Conservation (phyloP, 495 filamentous ascomycete species). For the Hyaloscypha hepaticicola region DNA sequence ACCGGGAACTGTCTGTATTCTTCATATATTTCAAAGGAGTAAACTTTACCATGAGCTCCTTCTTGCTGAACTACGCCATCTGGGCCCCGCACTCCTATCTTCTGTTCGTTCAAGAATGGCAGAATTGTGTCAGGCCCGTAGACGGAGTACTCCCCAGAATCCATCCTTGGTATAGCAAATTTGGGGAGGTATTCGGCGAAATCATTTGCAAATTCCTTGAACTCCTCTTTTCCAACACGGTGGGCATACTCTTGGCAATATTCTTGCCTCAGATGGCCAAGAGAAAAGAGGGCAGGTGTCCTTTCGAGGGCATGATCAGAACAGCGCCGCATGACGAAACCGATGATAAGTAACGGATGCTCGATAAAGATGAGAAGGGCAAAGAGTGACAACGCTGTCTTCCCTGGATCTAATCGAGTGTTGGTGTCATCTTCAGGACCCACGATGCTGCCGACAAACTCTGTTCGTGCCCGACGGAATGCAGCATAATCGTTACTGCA, state of each 20-base stretch:
- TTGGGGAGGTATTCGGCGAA: constrained; percentile 4
- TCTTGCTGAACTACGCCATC: background rate
- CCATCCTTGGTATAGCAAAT: constrained; percentile 8
- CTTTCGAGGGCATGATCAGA: constrained; percentile 2
- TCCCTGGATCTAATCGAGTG: background rate
- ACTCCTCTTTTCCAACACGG: background rate
- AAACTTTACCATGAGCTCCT: constrained; percentile 5
- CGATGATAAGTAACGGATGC: background rate
- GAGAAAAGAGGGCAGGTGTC: background rate
- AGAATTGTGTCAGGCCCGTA: constrained; percentile 3
- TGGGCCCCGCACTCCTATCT: background rate
- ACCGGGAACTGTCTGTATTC: background rate
- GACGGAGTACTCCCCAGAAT: constrained; percentile 2
- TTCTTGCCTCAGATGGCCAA: background rate
- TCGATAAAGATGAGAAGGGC: constrained; percentile 1
- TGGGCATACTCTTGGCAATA: background rate
- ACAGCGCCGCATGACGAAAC: background rate
- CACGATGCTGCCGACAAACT: constrained; percentile 1
- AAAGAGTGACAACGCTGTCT: background rate
- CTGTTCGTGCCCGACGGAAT: background rate
- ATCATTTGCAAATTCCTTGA: constrained; percentile 2
- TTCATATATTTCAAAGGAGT: background rate
- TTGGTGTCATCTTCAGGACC: background rate
- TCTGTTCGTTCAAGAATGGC: constrained; percentile 3
- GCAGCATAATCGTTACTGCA: background rate